These are phyloP conservation scores for Iodosphaeria phyllophila DNA, from an alignment of 2,329 filamentous ascomycete genomes.

Conservation along the genomic window DNA sequence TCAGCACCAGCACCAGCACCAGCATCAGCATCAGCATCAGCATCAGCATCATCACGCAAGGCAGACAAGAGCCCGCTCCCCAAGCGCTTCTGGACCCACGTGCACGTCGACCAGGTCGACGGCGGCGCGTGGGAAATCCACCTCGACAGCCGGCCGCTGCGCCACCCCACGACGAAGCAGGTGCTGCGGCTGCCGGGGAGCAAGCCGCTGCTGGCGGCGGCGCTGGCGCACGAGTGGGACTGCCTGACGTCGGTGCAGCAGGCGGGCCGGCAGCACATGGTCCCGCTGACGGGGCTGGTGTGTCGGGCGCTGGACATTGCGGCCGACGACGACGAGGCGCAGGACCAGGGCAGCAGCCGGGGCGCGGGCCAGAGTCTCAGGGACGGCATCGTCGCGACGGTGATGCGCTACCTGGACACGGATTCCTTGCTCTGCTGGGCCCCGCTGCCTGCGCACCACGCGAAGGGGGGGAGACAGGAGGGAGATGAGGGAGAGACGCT, in stretches of 20 bases:
- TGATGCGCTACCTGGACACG: conserved; percentile 78
- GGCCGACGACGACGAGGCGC: conserved; percentile 10
- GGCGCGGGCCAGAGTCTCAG: too few relatives aligned
- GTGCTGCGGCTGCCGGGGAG: conserved; percentile 52
- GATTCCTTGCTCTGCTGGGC: conserved; percentile 89
- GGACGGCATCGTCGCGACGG: conserved; percentile 40
- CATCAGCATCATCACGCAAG: background rate
- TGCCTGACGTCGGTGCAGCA: conserved; percentile 64
- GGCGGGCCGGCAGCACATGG: conserved; percentile 68
- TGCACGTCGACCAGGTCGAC: conserved; percentile 46
- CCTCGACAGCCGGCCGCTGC: conserved; percentile 63
- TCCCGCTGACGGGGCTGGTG: conserved; percentile 72
- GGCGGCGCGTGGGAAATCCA: conserved; percentile 45
- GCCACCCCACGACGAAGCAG: conserved; percentile 54
- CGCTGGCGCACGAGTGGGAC: conserved; percentile 89
- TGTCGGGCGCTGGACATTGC: conserved; percentile 71
- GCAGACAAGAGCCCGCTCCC: conserved; percentile 15
- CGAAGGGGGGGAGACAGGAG: conserved; percentile 24
- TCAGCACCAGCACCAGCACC: conserved; percentile 1
- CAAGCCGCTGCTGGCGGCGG: conserved; percentile 68
- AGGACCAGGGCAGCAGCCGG: conserved; percentile 23
- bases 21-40: too few relatives aligned
- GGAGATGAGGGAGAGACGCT: conserved; percentile 42
- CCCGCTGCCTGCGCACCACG: conserved; percentile 29
- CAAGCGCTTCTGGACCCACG: conserved; percentile 81